Conservation (phyloP, 164 flowering plant species). For the Annona squamosa region DNA sequence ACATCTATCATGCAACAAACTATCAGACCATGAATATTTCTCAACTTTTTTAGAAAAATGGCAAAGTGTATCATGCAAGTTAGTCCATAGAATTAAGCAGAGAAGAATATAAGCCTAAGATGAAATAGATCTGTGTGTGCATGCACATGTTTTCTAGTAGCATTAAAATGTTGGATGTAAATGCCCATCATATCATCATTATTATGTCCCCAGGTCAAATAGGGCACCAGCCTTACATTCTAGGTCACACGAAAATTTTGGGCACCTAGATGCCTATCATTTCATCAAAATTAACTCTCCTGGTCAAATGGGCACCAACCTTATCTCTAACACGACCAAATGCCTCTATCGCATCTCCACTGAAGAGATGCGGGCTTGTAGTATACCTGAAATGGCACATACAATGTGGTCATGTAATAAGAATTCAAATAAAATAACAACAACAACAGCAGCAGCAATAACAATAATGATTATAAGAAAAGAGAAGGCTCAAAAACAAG, state of each 20-base stretch:
- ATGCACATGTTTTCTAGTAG: not conserved
- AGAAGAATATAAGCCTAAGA: not conserved
- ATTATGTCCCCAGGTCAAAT: not conserved
- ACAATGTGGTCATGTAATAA: not conserved
- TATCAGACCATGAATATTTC: no score
- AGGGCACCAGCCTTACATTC: slow-evolving; percentile 41
- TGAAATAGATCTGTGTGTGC: not conserved
- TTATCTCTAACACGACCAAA: slow-evolving; percentile 80
- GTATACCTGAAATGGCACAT: slow-evolving; percentile 55
- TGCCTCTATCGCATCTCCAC: slow-evolving; percentile 72
- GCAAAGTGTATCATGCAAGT: no score
- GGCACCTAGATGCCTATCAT: not conserved
- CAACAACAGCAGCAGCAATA: no score
- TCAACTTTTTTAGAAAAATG: no score
- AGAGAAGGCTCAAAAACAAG: not conserved
- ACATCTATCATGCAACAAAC: no score
- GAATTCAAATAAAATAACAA: not conserved
- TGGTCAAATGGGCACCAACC: slow-evolving; percentile 32
- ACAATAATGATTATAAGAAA: not conserved
- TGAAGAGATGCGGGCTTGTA: slow-evolving; percentile 92
- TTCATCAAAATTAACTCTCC: not conserved
- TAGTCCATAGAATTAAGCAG: not conserved
- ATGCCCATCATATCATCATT: no score
- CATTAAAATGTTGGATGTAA: not conserved
- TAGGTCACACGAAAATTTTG: not conserved